Conservation (phyloP, 345 rosid genomes). For the Adansonia digitata region DNA sequence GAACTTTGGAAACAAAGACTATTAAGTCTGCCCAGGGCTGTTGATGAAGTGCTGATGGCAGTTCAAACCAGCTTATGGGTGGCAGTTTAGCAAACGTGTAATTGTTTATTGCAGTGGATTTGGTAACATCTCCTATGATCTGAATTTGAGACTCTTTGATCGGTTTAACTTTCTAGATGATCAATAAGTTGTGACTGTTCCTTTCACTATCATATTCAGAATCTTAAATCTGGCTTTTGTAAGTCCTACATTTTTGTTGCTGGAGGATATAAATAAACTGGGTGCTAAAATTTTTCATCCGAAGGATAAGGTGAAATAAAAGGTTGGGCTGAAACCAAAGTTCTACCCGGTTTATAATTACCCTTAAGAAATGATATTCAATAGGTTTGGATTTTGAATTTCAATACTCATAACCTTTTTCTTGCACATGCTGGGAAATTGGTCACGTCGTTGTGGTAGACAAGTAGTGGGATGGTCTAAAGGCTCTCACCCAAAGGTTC, state of each 20-base stretch:
- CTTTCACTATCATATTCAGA: not conserved
- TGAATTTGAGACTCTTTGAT: not conserved
- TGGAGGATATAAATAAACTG: not conserved
- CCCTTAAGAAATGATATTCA: too few species aligned
- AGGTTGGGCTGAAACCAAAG: too few species aligned
- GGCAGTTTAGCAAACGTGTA: conserved; percentile 12
- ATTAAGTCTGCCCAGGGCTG: conserved; percentile 18
- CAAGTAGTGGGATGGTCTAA: not conserved
- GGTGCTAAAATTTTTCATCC: too few species aligned
- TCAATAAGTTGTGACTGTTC: conserved; percentile 18
- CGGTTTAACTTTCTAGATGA: conserved; percentile 1
- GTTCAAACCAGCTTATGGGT: not conserved
- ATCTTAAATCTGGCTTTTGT: not conserved
- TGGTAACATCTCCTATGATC: not conserved
- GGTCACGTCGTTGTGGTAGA: not conserved
- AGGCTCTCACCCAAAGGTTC: not conserved
- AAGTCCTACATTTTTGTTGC: not conserved
- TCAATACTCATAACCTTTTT: too few species aligned
- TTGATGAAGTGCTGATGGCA: too few species aligned
- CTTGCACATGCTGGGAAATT: too few species aligned
- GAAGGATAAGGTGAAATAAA: too few species aligned
- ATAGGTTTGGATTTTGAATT: too few species aligned
- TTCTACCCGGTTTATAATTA: too few species aligned
- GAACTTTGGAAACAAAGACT: conserved; percentile 90
- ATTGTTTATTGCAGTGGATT: conserved; percentile 6